Conservation (phyloP, 768 basidiomycete genomes). For the Mycena polygramma region DNA sequence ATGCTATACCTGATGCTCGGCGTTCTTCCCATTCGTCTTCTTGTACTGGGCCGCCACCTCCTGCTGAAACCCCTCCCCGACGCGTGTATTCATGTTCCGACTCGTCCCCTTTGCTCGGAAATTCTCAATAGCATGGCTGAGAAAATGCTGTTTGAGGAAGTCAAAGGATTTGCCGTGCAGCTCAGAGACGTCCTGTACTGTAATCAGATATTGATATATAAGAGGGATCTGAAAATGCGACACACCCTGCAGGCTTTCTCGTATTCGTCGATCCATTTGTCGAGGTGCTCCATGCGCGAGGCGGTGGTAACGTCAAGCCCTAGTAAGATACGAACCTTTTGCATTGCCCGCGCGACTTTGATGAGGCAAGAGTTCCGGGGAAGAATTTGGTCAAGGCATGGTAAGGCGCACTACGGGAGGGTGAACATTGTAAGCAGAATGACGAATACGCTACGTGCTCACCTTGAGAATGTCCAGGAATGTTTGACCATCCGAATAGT, state of each 20-base stretch:
- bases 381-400: slow-evolving; percentile 22
- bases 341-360: slow-evolving; percentile 12
- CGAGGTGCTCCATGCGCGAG: slow-evolving; percentile 10
- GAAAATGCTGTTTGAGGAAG: slow-evolving; percentile 30
- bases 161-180: slow-evolving; percentile 8
- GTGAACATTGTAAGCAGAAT: neutral
- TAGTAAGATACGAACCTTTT: slow-evolving; percentile 13
- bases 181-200: slow-evolving; percentile 10
- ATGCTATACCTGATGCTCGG: slow-evolving; percentile 30
- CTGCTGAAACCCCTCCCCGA: slow-evolving; percentile 32
- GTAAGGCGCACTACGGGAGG: slow-evolving; percentile 24
- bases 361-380: slow-evolving; percentile 24
- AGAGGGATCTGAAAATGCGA: neutral
- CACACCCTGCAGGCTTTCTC: slow-evolving; percentile 21
- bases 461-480: slow-evolving; percentile 35
- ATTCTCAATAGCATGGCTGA: slow-evolving; percentile 2
- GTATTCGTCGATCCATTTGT: slow-evolving; percentile 3
- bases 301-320: slow-evolving; percentile 15
- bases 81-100: slow-evolving; percentile 26
- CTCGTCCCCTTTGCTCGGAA: slow-evolving; percentile 23
- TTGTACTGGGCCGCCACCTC: slow-evolving; percentile 14
- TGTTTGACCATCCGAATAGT: slow-evolving; percentile 33
- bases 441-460: no score
- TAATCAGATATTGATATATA: neutral
- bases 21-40: slow-evolving; percentile 27